Conservation (phyloP, 176 grass and related monocot genomes). For the Melocanna baccifera region DNA sequence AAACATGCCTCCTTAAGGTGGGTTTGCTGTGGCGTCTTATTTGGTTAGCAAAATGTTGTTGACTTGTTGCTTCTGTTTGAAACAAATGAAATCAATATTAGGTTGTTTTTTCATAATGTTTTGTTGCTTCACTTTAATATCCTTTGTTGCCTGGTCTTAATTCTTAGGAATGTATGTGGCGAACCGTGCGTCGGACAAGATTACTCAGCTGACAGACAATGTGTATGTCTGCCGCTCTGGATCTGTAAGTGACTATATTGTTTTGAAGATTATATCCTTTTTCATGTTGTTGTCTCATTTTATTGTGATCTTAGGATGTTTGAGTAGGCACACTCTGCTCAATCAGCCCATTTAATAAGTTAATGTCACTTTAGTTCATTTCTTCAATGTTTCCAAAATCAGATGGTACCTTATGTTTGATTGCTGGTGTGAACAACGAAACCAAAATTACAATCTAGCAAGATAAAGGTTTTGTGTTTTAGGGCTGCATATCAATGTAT, state of each 20-base stretch:
- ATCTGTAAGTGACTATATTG: constrained; percentile 58
- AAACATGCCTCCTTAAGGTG: background rate
- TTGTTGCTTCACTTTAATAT: background rate
- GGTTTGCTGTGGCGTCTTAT: background rate
- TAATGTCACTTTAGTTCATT: background rate
- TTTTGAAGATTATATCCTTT: background rate
- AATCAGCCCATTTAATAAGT: background rate
- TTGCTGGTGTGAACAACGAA: background rate
- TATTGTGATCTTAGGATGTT: background rate
- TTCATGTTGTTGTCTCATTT: background rate
- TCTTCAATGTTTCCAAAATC: background rate
- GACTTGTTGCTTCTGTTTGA: background rate
- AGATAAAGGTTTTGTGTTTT: background rate
- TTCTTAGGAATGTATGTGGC: constrained; percentile 86
- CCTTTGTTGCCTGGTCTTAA: background rate
- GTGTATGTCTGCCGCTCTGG: constrained; percentile 89
- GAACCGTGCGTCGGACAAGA: constrained; percentile 85
- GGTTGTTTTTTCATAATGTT: background rate
- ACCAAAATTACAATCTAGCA: background rate
- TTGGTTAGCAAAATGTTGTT: background rate
- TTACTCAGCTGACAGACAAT: constrained; percentile 79
- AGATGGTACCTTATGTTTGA: background rate
- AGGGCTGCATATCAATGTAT: background rate
- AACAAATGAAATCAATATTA: background rate
- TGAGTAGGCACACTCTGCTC: background rate